These are phyloP conservation scores for Juncus inflexus DNA, from an alignment of 176 grass and related monocot species.

Conservation along the genomic window DNA sequence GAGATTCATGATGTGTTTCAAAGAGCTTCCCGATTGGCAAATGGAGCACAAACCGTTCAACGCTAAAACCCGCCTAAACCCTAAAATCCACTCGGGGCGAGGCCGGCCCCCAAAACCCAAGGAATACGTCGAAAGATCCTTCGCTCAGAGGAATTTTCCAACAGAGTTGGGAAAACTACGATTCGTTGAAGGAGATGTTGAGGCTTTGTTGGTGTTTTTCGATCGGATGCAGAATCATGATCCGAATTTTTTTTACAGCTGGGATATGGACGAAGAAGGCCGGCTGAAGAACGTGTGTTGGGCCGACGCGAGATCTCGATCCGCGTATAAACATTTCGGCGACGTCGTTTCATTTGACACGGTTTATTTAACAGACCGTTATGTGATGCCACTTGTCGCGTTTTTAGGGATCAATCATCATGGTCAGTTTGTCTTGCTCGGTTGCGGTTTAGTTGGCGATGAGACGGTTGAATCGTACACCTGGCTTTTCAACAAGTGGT, in stretches of 20 bases:
- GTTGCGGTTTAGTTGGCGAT: conserved; percentile 53
- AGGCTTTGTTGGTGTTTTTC: conserved; percentile 46
- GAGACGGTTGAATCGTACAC: conserved; percentile 57
- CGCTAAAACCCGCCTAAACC: conserved; percentile 20
- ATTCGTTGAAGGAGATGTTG: conserved; percentile 27
- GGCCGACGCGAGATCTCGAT: conserved; percentile 67
- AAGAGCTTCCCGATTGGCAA: conserved; percentile 54
- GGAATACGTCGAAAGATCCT: conserved; percentile 22
- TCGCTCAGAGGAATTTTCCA: conserved; percentile 16
- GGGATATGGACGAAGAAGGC: conserved; percentile 73
- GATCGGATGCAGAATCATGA: conserved; percentile 61
- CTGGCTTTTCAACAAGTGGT: conserved; percentile 75
- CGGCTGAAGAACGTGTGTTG: conserved; percentile 65
- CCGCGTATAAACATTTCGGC: conserved; percentile 53
- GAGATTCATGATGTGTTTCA: conserved; percentile 71
- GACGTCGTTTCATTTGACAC: conserved; percentile 63
- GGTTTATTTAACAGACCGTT: conserved; percentile 57
- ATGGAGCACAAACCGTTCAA: conserved; percentile 40
- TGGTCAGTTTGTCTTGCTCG: conserved; percentile 72
- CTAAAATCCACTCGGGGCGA: conserved; percentile 20
- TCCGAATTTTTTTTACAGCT: conserved; percentile 66
- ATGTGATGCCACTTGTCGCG: conserved; percentile 45
- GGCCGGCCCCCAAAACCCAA: conserved; percentile 22
- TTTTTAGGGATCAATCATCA: conserved; percentile 83
- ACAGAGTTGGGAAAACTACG: conserved; percentile 18